A percentile compares a stretch with the other conserved stretches of the same genome.
Evolutionary conservation across 495 filamentous ascomycete genomes (phyloP).

Genomic region (Xylona heveae): DNA sequence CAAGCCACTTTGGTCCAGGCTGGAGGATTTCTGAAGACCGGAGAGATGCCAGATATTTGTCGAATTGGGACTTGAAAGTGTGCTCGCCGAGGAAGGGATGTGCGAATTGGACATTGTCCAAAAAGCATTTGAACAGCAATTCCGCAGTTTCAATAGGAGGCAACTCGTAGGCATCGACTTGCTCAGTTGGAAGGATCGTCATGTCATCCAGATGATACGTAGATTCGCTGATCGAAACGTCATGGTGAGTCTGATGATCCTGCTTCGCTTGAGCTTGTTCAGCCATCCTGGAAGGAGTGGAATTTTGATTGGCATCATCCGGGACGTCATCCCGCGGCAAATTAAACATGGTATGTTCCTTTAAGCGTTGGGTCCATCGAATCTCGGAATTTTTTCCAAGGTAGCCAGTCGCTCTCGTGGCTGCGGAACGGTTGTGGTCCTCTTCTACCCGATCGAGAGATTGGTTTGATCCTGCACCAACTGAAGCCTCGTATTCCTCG

Average conservation of each 20-base stretch:
- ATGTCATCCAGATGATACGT: slow-evolving; percentile 3
- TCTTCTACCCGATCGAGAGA: slow-evolving; percentile 39
- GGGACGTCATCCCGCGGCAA: too few relatives aligned
- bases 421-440: slow-evolving; percentile 31
- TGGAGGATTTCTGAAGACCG: slow-evolving; percentile 20
- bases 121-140: slow-evolving; percentile 32
- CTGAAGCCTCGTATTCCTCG: slow-evolving; percentile 18
- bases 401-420: slow-evolving; percentile 26
- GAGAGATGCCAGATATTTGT: slow-evolving; percentile 9
- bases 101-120: slow-evolving; percentile 32
- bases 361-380: slow-evolving; percentile 30
- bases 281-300: not conserved
- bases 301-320: too few relatives aligned
- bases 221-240: slow-evolving; percentile 1
- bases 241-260: slow-evolving; percentile 4
- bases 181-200: not conserved
- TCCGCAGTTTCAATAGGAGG: slow-evolving; percentile 29
- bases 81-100: slow-evolving; percentile 29
- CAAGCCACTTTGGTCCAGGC: slow-evolving; percentile 27
- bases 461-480: slow-evolving; percentile 37
- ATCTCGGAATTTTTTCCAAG: slow-evolving; percentile 40
- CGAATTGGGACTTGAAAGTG: slow-evolving; percentile 4
- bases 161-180: slow-evolving; percentile 24
- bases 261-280: not conserved
- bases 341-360: not conserved